These are phyloP conservation scores for Rhododendron mucronatum DNA, from an alignment of 148 eudicot genomes.

Conservation along the genomic window DNA sequence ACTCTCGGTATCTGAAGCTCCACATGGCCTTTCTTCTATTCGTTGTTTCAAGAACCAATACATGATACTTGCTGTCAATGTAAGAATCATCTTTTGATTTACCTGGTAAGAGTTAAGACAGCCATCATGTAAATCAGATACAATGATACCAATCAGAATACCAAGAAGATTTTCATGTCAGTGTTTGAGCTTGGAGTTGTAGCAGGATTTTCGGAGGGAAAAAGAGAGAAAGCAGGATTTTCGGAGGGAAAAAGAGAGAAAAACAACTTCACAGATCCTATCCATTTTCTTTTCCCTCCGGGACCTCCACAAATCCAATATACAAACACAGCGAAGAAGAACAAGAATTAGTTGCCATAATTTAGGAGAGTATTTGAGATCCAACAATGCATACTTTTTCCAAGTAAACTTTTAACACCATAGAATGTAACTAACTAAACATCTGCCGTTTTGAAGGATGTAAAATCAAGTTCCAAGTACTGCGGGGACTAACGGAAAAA, in stretches of 20 bases:
- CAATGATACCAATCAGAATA: background rate
- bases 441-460: background rate
- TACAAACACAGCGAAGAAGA: background rate
- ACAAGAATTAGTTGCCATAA: background rate
- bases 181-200: background rate
- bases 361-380: background rate
- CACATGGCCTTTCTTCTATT: constrained; percentile 58
- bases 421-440: background rate
- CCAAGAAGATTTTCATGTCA: background rate
- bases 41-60: constrained; percentile 91
- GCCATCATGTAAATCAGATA: background rate
- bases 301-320: background rate
- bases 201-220: background rate
- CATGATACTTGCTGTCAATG: constrained; percentile 94
- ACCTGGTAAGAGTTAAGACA: constrained; percentile 48
- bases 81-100: constrained; percentile 93
- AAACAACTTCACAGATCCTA: background rate
- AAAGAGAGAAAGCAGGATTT: background rate
- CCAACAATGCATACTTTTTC: background rate
- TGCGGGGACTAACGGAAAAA: background rate
- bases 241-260: background rate
- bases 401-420: background rate
- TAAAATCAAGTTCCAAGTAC: background rate
- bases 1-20: constrained; percentile 79
- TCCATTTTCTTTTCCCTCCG: background rate